Percentiles rank a stretch among this genome's conserved stretches.
Conservation (phyloP, 768 basidiomycete species). For the Paxillus involutus region DNA sequence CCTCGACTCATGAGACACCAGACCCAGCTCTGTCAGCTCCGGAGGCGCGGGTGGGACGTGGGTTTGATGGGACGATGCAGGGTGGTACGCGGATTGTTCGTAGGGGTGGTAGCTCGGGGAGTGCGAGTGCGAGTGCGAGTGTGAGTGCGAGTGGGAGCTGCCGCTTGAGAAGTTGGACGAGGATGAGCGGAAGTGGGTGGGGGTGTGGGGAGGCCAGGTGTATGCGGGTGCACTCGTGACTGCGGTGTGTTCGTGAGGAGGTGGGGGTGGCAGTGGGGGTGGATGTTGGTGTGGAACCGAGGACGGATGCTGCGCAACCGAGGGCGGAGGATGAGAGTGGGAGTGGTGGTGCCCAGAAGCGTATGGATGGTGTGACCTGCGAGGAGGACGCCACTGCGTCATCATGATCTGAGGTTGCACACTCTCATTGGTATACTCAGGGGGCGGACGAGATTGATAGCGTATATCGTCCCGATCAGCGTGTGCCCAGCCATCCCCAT, state of each 20-base stretch:
- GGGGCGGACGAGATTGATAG: not conserved
- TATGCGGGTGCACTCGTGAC: constrained; percentile 13
- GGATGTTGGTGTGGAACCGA: not conserved
- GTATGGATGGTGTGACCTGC: constrained; percentile 28
- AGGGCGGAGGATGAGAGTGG: not conserved
- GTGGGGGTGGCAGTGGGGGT: constrained; percentile 3
- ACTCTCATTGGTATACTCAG: constrained; percentile 4
- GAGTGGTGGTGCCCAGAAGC: constrained; percentile 16
- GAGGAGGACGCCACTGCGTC: constrained; percentile 29
- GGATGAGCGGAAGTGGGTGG: constrained; percentile 6
- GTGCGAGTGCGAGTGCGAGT: constrained; percentile 5
- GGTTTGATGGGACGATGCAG: constrained; percentile 2
- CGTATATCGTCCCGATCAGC: constrained; percentile 15
- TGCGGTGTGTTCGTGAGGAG: constrained; percentile 18
- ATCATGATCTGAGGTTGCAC: constrained; percentile 9
- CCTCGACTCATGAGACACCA: constrained; percentile 55
- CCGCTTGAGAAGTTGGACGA: constrained; percentile 10
- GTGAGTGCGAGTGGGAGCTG: constrained; percentile 8
- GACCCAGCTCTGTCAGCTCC: constrained; percentile 59
- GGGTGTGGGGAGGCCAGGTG: constrained; percentile 11
- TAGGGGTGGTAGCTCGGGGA: constrained; percentile 13
- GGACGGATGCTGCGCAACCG: no score
- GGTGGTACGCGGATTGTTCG: constrained; percentile 3
- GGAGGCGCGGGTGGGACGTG: constrained; percentile 30
- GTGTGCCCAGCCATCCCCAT: constrained; percentile 15